Conservation (phyloP, 768 basidiomycete genomes). For the Calocera cornea region DNA sequence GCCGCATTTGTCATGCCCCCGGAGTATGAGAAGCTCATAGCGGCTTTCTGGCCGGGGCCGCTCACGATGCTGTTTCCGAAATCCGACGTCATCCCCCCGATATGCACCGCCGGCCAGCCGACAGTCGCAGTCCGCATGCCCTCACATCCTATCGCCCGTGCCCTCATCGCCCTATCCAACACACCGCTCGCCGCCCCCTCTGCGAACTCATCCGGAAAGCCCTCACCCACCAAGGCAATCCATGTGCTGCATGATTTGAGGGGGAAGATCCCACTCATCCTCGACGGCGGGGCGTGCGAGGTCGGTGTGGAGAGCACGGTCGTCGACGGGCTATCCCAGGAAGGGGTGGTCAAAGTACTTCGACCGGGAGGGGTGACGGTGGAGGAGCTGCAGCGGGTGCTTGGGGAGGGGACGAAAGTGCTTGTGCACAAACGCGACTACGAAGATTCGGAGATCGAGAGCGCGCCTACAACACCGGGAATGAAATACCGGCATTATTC, state of each 20-base stretch:
- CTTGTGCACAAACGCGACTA: constrained; percentile 74
- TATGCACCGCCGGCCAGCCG: constrained; percentile 64
- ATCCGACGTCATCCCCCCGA: constrained; percentile 50
- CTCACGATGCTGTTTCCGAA: constrained; percentile 79
- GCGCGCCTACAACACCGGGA: constrained; percentile 84
- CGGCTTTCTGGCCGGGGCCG: constrained; percentile 88
- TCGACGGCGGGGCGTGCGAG: constrained; percentile 84
- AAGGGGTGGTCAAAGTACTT: constrained; percentile 66
- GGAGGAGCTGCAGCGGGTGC: constrained; percentile 60
- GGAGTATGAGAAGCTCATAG: constrained; percentile 61
- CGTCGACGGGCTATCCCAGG: constrained; percentile 60
- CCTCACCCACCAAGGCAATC: constrained; percentile 78
- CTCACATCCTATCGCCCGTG: constrained; percentile 81
- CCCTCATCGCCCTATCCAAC: constrained; percentile 62
- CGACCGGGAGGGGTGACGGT: constrained; percentile 87
- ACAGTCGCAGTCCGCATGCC: constrained; percentile 91
- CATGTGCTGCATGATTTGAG: constrained; percentile 72
- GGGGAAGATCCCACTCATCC: constrained; percentile 58
- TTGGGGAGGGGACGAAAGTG: constrained; percentile 39
- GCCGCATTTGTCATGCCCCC: constrained; percentile 43
- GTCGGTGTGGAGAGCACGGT: constrained; percentile 96
- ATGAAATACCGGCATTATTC: constrained; percentile 99
- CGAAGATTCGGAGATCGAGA: constrained; percentile 50
- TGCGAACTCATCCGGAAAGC: constrained; percentile 87
- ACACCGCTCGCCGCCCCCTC: constrained; percentile 85